Base-by-base conservation (phyloP, 352 stramenopile genomes). In the Globisporangium recalcitrans region DNA sequence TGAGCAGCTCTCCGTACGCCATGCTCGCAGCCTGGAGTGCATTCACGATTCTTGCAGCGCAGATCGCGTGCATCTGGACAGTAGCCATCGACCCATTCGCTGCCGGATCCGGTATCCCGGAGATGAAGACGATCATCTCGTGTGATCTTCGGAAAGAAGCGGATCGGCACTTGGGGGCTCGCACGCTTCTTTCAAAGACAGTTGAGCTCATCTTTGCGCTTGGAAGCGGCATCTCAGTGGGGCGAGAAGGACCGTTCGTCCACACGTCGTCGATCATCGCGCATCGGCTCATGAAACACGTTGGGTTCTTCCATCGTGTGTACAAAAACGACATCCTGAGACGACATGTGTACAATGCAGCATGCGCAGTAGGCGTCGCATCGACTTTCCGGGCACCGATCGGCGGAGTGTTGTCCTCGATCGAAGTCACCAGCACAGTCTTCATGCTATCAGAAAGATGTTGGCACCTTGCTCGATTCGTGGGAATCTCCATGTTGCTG, bases 181-280 rank as follows among this genome's bases (percentile, higher is more conserved):
- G 72, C 16, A 91, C 80, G 22, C 66, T 93, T 14, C 44, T 90
- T 4, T 82, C 84, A 2, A 97, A 97, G 60, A 72, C 82, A 16
- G 69, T 97, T 3, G 97, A 96, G n/a, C 87, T 99, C 0, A 86
- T 89, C 3, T 91, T 97, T 34, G 88, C 86, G 14, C 76, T 98
- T 13, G 80, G 91, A 0, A 93, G 82, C 32, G 96, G 95, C 14
- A 78, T 99, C 51, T 96, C 93, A 6, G 84, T 99, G 1, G 97
- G 97, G 27, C 98, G 97, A 61, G 97, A 99, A 81, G 97, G 97
- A 2, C 95, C 97, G 11, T 99, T 99, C 77, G 93, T 99, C 6
- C 93, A 98, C 76, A 91, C 86, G 0, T 79, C 80, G 16, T 93
- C 80, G 24, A 92, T 94, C 62, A 83, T 97, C 26, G 81, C 82